Percentiles rank a stretch among this genome's conserved stretches.
Evolutionary conservation across 371 early-diverging fungal genomes (phyloP).

Genomic region (Paramicrosporidium saccamoebae): DNA sequence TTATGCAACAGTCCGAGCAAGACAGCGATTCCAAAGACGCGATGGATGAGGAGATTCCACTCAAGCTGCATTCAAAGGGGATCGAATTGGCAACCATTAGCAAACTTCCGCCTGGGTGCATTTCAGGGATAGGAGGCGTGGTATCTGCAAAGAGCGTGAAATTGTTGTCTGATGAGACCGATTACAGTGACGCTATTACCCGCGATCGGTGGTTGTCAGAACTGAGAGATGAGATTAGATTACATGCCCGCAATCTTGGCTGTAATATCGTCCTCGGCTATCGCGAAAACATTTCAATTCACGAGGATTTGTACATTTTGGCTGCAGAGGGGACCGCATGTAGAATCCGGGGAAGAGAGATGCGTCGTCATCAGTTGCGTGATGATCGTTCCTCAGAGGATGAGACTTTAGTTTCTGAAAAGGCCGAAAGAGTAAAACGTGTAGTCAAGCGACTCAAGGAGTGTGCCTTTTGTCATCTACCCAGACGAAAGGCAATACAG

Average conservation of each 20-base stretch:
- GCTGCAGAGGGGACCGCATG: conserved; percentile 29
- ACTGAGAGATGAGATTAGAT: conserved; percentile 26
- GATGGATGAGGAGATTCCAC: neutral
- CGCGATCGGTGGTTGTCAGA: conserved; percentile 37
- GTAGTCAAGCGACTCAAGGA: too few species aligned
- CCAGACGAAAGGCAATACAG: too few species aligned
- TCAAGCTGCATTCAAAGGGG: neutral
- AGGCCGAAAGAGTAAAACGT: too few species aligned
- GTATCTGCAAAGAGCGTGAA: conserved; percentile 30
- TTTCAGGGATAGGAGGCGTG: conserved; percentile 20
- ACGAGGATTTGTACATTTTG: conserved; percentile 20
- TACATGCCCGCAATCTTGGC: conserved; percentile 18
- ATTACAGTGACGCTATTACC: conserved; percentile 9
- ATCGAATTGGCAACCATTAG: conserved; percentile 8
- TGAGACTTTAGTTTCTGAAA: too few species aligned
- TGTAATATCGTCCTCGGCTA: conserved; percentile 30
- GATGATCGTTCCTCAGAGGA: conserved; percentile 7
- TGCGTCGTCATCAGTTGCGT: conserved; percentile 6
- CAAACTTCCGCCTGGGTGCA: conserved; percentile 15
- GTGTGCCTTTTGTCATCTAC: too few species aligned
- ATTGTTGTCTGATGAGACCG: conserved; percentile 18
- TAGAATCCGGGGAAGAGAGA: conserved; percentile 3
- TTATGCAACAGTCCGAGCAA: conserved; percentile 3
- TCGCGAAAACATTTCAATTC: conserved; percentile 15
- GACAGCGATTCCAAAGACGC: neutral